Evolutionary conservation across 805 yeast species (phyloP).

Genomic region (Metschnikowia bowlesiae): DNA sequence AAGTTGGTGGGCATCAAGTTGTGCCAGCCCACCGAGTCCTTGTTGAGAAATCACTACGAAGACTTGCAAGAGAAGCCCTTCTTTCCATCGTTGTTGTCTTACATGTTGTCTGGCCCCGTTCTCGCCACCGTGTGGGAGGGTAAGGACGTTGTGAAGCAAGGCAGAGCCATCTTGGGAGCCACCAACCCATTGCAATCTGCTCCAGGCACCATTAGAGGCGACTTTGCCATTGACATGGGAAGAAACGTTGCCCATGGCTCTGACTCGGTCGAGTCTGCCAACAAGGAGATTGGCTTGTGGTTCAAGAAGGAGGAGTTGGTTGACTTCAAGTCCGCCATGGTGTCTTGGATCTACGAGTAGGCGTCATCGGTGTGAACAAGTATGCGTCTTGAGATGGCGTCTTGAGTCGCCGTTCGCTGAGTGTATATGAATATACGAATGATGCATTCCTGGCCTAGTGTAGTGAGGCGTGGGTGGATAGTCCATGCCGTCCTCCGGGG

Average conservation of each 20-base stretch:
- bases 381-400: background rate
- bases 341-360: conserved; percentile 94
- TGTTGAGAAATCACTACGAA: conserved; percentile 89
- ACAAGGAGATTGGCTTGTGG: conserved; percentile 95
- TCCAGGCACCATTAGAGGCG: conserved; percentile 99
- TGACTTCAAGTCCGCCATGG: conserved; percentile 81
- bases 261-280: conserved; percentile 96
- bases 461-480: background rate
- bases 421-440: background rate
- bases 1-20: conserved; percentile 95
- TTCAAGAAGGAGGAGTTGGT: conserved; percentile 95
- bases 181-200: conserved; percentile 97
- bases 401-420: background rate
- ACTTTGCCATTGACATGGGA: conserved; percentile 97
- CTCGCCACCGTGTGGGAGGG: conserved; percentile 99
- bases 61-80: conserved; percentile 96
- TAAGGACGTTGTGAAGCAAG: conserved; percentile 98
- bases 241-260: conserved; percentile 99
- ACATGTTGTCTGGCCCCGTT: conserved; percentile 98
- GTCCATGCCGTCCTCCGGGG: no score
- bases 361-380: conserved; percentile 1
- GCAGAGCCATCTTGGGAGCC: conserved; percentile 97
- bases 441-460: background rate
- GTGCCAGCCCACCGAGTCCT: conserved; percentile 77
- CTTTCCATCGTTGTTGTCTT: conserved; percentile 92